Percentiles rank a stretch among this genome's conserved stretches.
Conservation (phyloP, 495 filamentous ascomycete genomes). For the Aspergillus steynii region DNA sequence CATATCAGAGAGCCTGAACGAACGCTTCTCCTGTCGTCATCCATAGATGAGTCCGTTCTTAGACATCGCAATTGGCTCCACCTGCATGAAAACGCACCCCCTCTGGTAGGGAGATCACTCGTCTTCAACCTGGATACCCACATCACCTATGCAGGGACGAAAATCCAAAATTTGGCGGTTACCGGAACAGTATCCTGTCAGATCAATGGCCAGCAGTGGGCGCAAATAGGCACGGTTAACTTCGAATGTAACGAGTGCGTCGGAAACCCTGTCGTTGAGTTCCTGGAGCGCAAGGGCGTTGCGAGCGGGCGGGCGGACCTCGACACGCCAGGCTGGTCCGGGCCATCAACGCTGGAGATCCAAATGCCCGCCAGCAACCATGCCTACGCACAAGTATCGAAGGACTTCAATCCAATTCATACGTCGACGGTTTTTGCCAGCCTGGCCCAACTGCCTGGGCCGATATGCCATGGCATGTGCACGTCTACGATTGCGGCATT, state of each 20-base stretch:
- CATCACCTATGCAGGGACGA: conserved; percentile 6
- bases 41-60: conserved; percentile 21
- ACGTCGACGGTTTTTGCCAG: conserved; percentile 30
- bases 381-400: conserved; percentile 29
- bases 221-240: conserved; percentile 12
- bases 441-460: conserved; percentile 31
- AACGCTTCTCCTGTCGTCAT: conserved; percentile 11
- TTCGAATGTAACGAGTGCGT: conserved; percentile 14
- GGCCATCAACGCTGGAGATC: conserved; percentile 16
- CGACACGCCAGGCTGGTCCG: conserved; percentile 11
- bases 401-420: conserved; percentile 42
- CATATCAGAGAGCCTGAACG: conserved; percentile 16
- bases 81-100: conserved; percentile 4
- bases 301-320: conserved; percentile 13
- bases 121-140: conserved; percentile 22
- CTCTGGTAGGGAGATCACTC: conserved; percentile 21
- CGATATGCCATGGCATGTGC: conserved; percentile 40
- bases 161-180: conserved; percentile 12
- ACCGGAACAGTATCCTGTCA: conserved; percentile 12
- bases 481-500: conserved; percentile 24
- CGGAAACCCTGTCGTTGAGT: conserved; percentile 35
- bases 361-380: conserved; percentile 28
- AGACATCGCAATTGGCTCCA: conserved; percentile 25
- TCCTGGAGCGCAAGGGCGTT: conserved; percentile 29
- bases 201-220: background rate